phyloP scores from a whole-genome alignment of 2,329 filamentous ascomycete species.

The Ophiosphaerella korrae region DNA sequence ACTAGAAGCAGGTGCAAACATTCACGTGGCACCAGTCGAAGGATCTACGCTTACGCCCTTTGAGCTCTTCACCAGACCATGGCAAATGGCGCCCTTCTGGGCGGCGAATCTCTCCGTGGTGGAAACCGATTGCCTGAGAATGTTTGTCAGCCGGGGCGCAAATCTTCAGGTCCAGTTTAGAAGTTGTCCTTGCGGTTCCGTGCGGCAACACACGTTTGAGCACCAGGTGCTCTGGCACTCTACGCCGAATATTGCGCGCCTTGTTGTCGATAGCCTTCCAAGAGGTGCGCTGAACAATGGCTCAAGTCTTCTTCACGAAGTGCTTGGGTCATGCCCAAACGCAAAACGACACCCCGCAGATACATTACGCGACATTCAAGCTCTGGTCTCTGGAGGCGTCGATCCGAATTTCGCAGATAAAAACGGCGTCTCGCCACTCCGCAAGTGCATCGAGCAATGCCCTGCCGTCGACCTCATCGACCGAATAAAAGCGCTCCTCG shows the following conservation, averaged over 20 bases:
- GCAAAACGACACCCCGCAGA: slow-evolving; percentile 38
- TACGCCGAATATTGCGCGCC: slow-evolving; percentile 27
- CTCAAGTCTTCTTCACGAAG: slow-evolving; percentile 31
- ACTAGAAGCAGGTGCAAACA: slow-evolving; percentile 36
- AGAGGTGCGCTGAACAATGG: slow-evolving; percentile 18
- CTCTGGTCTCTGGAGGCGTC: slow-evolving; percentile 32
- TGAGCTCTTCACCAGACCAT: slow-evolving; percentile 36
- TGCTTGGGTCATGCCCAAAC: slow-evolving; percentile 37
- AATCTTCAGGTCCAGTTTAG: slow-evolving; percentile 26
- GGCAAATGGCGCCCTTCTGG: slow-evolving; percentile 34
- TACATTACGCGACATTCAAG: slow-evolving; percentile 36
- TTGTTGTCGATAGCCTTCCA: slow-evolving; percentile 28
- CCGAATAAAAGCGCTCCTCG: slow-evolving; percentile 31
- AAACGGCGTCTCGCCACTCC: slow-evolving; percentile 27
- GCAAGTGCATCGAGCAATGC: slow-evolving; percentile 33
- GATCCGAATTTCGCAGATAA: slow-evolving; percentile 29
- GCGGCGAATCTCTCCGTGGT: slow-evolving; percentile 17
- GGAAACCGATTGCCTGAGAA: slow-evolving; percentile 34
- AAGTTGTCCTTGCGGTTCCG: slow-evolving; percentile 29
- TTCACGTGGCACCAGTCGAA: slow-evolving; percentile 23
- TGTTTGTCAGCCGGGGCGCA: slow-evolving; percentile 33
- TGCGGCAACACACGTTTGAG: slow-evolving; percentile 26
- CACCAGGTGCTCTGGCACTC: slow-evolving; percentile 44
- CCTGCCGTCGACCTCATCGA: slow-evolving; percentile 34
- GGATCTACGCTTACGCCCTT: slow-evolving; percentile 23